Percentiles rank a stretch among this genome's conserved stretches.
These are phyloP conservation scores for Knoxdaviesia capensis DNA, from an alignment of 2,329 filamentous ascomycete species.

Conservation along the genomic window DNA sequence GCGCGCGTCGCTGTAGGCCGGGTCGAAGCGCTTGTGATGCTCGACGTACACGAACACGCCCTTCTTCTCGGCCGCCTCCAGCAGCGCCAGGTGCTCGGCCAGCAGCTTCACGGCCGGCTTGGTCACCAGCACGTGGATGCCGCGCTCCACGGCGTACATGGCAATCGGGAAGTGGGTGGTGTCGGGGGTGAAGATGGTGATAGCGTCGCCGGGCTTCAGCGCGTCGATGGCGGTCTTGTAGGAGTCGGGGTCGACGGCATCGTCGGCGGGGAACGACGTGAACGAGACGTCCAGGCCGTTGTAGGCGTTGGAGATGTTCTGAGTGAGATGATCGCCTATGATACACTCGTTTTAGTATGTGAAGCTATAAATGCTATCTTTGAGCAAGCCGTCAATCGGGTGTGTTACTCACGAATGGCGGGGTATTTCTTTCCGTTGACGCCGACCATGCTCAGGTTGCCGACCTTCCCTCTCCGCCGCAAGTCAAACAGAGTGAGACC, in stretches of 20 bases:
- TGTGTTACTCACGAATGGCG: constrained; percentile 49
- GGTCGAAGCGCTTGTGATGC: constrained; percentile 93
- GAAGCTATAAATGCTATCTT: neutral
- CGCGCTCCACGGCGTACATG: constrained; percentile 72
- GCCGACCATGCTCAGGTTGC: constrained; percentile 71
- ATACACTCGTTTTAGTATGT: neutral
- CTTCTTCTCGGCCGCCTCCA: constrained; percentile 50
- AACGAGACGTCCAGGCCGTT: constrained; percentile 79
- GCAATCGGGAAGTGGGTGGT: constrained; percentile 86
- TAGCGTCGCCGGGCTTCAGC: constrained; percentile 62
- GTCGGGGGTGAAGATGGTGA: constrained; percentile 92
- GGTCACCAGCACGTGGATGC: constrained; percentile 80
- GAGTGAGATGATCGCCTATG: constrained; percentile 58
- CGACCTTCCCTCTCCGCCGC: constrained; percentile 72
- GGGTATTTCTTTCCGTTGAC: constrained; percentile 80
- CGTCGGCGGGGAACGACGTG: constrained; percentile 60
- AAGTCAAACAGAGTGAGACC: constrained; percentile 80
- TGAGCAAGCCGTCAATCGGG: neutral
- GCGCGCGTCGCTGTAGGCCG: constrained; percentile 74
- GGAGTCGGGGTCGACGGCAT: constrained; percentile 52
- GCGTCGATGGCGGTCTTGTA: constrained; percentile 82
- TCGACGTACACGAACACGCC: constrained; percentile 84
- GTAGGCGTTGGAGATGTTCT: constrained; percentile 77
- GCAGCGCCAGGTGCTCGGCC: constrained; percentile 55
- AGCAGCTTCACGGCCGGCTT: constrained; percentile 84